Conservation (phyloP, 345 rosid genomes). For the Barbarea vulgaris region DNA sequence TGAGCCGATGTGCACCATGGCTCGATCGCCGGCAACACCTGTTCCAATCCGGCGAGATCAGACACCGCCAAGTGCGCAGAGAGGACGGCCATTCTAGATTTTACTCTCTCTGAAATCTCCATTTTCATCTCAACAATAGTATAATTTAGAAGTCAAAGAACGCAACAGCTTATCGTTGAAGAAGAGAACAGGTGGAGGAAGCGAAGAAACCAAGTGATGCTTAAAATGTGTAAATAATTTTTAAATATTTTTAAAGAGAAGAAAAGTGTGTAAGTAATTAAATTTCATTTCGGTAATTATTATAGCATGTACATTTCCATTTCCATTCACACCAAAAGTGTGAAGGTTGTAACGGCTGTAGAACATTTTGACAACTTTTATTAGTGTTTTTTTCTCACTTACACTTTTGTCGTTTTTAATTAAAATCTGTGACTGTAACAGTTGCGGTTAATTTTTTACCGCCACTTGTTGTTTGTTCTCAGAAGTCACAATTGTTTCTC, state of each 20-base stretch:
- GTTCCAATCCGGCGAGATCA: not conserved
- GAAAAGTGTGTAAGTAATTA: not conserved
- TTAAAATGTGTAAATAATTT: too few species aligned
- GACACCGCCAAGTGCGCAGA: constrained; percentile 56
- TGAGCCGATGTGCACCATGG: constrained; percentile 56
- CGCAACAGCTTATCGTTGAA: too few species aligned
- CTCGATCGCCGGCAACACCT: constrained; percentile 39
- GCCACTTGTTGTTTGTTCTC: not conserved
- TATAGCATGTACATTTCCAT: not conserved
- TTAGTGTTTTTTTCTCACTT: too few species aligned
- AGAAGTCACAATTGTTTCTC: not conserved
- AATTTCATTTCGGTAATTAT: not conserved
- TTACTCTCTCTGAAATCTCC: constrained; percentile 34
- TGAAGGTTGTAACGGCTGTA: not conserved
- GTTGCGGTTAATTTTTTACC: too few species aligned
- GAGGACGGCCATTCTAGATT: constrained; percentile 67
- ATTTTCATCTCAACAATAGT: not conserved
- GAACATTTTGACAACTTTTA: not conserved
- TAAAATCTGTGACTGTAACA: not conserved
- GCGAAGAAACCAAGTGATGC: constrained; percentile 1
- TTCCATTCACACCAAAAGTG: not conserved
- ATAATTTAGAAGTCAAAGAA: not conserved
- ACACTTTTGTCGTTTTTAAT: not conserved
- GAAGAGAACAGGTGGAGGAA: not conserved
- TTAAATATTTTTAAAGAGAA: too few species aligned